phyloP scores from a whole-genome alignment of 345 rosid species.

The Arabidopsis arenosa region DNA sequence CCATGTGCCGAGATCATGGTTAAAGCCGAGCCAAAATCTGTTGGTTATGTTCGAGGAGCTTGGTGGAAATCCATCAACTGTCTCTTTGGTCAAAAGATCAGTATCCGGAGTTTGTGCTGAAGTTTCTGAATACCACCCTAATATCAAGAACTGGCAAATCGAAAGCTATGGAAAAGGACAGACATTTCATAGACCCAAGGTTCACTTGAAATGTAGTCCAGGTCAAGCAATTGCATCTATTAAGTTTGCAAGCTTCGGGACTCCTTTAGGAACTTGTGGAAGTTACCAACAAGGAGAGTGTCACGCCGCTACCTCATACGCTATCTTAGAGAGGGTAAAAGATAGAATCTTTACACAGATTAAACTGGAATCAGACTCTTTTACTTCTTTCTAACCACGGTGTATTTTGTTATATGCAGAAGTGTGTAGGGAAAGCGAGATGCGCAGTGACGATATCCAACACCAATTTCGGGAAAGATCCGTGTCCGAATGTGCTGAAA shows the following conservation, averaged over 20 bases:
- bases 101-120: slow-evolving; percentile 85
- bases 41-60: slow-evolving; percentile 95
- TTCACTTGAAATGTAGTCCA: slow-evolving; percentile 77
- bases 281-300: slow-evolving; percentile 94
- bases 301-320: slow-evolving; percentile 81
- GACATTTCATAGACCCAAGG: slow-evolving; percentile 82
- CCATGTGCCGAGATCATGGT: slow-evolving; percentile 91
- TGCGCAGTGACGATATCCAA: slow-evolving; percentile 80
- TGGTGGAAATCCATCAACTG: slow-evolving; percentile 83
- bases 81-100: slow-evolving; percentile 85
- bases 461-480: slow-evolving; percentile 81
- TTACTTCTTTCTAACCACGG: neutral
- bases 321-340: slow-evolving; percentile 76
- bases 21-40: slow-evolving; percentile 85
- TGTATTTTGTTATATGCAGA: slow-evolving; percentile 52
- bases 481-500: slow-evolving; percentile 86
- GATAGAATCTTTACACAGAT: neutral
- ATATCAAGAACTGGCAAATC: slow-evolving; percentile 95
- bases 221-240: slow-evolving; percentile 86
- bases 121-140: slow-evolving; percentile 87
- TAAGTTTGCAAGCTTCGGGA: slow-evolving; percentile 96
- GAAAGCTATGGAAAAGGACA: slow-evolving; percentile 96
- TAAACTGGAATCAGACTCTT: neutral
- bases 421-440: slow-evolving; percentile 79
- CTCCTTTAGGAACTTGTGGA: slow-evolving; percentile 97